Evolutionary conservation across 306 rosid genomes (phyloP).

Genomic region (Herpetospermum pedunculosum): DNA sequence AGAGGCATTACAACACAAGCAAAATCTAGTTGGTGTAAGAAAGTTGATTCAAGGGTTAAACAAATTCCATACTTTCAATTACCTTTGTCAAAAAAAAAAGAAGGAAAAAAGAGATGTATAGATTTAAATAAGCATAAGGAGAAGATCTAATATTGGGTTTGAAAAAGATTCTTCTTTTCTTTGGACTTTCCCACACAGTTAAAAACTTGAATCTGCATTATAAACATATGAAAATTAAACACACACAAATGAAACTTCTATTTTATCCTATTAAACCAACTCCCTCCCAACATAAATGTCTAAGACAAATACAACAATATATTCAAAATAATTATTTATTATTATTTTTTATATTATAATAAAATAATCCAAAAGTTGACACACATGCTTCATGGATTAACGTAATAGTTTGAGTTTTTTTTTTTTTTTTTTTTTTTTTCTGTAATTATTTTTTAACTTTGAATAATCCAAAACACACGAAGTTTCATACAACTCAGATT

Average conservation of each 20-base stretch:
- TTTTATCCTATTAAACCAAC: background rate
- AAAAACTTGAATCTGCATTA: background rate
- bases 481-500: background rate
- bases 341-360: background rate
- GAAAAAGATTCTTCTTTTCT: background rate
- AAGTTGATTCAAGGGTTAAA: too few relatives aligned
- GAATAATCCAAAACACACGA: background rate
- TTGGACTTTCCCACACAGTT: background rate
- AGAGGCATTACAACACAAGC: too few relatives aligned
- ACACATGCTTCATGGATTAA: constrained; percentile 8
- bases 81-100: too few relatives aligned
- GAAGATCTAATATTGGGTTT: background rate
- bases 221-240: background rate
- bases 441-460: background rate
- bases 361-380: background rate
- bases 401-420: background rate
- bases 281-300: background rate
- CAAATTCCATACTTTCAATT: too few relatives aligned
- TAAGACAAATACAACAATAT: background rate
- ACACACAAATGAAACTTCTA: background rate
- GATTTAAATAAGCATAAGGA: background rate
- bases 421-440: too few relatives aligned
- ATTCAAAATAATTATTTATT: background rate
- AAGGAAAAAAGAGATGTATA: too few relatives aligned
- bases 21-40: too few relatives aligned